A percentile compares a stretch with the other conserved stretches of the same genome.
These are phyloP conservation scores for Colletotrichum simmondsii DNA, from an alignment of 2,329 filamentous ascomycete genomes.

Conservation along the genomic window DNA sequence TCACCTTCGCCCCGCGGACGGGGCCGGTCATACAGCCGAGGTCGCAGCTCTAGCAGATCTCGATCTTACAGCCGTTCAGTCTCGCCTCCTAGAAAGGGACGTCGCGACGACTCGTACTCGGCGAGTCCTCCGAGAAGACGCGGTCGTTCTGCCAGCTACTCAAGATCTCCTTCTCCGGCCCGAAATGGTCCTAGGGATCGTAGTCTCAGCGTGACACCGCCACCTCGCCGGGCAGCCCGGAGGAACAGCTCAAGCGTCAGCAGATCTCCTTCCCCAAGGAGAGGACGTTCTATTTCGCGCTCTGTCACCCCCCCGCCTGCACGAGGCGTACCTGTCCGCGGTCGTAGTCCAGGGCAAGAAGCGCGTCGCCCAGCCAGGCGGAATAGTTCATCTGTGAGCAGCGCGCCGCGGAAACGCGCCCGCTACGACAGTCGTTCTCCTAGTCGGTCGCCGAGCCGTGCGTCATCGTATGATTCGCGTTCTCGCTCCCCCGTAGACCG, in stretches of 20 bases:
- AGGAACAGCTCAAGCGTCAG: slow-evolving; percentile 48
- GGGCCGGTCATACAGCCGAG: slow-evolving; percentile 43
- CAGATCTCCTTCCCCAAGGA: slow-evolving; percentile 39
- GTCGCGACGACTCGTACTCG: slow-evolving; percentile 41
- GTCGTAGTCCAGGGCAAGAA: slow-evolving; percentile 21
- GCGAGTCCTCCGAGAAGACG: slow-evolving; percentile 43
- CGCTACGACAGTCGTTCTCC: slow-evolving; percentile 34
- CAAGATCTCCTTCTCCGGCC: slow-evolving; percentile 44
- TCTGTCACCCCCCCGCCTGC: slow-evolving; percentile 36
- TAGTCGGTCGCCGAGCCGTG: slow-evolving; percentile 40
- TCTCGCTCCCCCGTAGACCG: slow-evolving; percentile 35
- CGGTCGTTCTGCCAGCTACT: slow-evolving; percentile 39
- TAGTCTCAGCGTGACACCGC: slow-evolving; percentile 28
- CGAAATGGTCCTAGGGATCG: slow-evolving; percentile 36
- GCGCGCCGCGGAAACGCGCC: slow-evolving; percentile 39
- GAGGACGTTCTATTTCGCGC: slow-evolving; percentile 38
- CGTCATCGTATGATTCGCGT: slow-evolving; percentile 42
- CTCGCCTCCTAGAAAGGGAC: slow-evolving; percentile 29
- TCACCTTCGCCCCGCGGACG: slow-evolving; percentile 42
- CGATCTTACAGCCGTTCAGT: slow-evolving; percentile 43
- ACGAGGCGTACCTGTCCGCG: slow-evolving; percentile 12
- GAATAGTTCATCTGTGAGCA: slow-evolving; percentile 48
- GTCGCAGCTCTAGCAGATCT: slow-evolving; percentile 50
- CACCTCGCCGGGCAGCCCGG: slow-evolving; percentile 39
- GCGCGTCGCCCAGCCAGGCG: slow-evolving; percentile 39